Conservation (phyloP, 192 early-diverging fungal species). For the Chytriomyces confervae region DNA sequence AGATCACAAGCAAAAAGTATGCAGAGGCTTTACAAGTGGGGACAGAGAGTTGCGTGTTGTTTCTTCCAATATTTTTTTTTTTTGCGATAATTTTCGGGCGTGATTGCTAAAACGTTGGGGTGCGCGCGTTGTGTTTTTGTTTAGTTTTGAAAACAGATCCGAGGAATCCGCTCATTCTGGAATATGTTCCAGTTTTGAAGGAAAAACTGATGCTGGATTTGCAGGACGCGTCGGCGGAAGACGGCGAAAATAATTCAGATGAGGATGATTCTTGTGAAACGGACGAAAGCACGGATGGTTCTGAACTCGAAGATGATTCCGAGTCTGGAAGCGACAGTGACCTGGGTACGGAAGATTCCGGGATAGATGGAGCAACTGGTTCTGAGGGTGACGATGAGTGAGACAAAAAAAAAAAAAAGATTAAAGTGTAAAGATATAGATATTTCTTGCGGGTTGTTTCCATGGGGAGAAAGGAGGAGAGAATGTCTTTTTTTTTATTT, state of each 20-base stretch:
- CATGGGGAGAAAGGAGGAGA: not conserved
- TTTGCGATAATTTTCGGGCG: not conserved
- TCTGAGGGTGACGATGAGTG: slow-evolving; percentile 1
- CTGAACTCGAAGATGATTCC: slow-evolving; percentile 5
- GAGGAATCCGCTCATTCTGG: slow-evolving; percentile 28
- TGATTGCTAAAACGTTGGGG: not conserved
- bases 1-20: slow-evolving; percentile 22
- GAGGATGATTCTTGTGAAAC: not conserved
- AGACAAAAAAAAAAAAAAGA: not conserved
- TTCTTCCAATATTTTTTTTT: not conserved
- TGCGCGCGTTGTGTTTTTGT: not conserved
- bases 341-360: not conserved
- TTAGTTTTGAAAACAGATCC: slow-evolving; percentile 31
- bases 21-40: slow-evolving; percentile 26
- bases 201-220: slow-evolving; percentile 33
- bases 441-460: too few species aligned
- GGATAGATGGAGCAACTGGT: not conserved
- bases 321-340: not conserved
- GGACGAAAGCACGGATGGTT: not conserved
- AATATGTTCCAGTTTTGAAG: slow-evolving; percentile 37
- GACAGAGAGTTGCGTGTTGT: not conserved
- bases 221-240: not conserved
- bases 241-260: not conserved
- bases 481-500: not conserved
- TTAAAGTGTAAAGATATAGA: not conserved